Conservation (phyloP, 371 early-diverging fungal genomes). For the Mucor circinelloides region DNA sequence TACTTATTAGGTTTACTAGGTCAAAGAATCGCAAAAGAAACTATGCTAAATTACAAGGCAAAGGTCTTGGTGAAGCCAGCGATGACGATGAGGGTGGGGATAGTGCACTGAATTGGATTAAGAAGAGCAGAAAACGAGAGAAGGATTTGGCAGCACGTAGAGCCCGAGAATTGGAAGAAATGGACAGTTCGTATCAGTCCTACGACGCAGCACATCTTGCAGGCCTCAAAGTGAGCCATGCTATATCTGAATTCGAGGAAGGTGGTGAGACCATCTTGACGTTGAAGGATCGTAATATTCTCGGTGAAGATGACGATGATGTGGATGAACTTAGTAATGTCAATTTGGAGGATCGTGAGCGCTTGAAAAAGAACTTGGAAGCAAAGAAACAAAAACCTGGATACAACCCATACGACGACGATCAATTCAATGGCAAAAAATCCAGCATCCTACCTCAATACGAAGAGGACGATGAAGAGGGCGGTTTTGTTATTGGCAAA, state of each 20-base stretch:
- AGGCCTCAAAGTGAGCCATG: slow-evolving; percentile 83
- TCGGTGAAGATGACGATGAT: slow-evolving; percentile 70
- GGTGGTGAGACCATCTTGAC: slow-evolving; percentile 84
- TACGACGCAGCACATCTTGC: slow-evolving; percentile 60
- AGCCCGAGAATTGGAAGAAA: slow-evolving; percentile 49
- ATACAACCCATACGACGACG: slow-evolving; percentile 83
- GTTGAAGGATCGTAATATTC: slow-evolving; percentile 80
- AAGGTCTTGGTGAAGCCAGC: slow-evolving; percentile 71
- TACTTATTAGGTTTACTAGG: slow-evolving; percentile 27
- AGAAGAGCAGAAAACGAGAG: slow-evolving; percentile 50
- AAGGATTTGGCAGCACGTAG: slow-evolving; percentile 57
- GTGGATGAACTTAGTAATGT: slow-evolving; percentile 77
- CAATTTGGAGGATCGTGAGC: slow-evolving; percentile 71
- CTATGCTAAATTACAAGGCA: slow-evolving; percentile 64
- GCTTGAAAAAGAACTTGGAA: slow-evolving; percentile 72
- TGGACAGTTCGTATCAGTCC: slow-evolving; percentile 40
- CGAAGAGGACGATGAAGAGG: slow-evolving; percentile 70
- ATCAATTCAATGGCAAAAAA: slow-evolving; percentile 66
- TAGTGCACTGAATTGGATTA: slow-evolving; percentile 68
- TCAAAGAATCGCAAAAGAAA: slow-evolving; percentile 63
- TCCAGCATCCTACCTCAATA: slow-evolving; percentile 79
- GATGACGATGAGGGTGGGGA: slow-evolving; percentile 57
- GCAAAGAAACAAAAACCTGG: slow-evolving; percentile 73
- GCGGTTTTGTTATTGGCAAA: slow-evolving; percentile 54
- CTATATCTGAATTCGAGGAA: slow-evolving; percentile 68